These are phyloP conservation scores for Alternaria sp. DNA, from an alignment of 2,329 filamentous ascomycete genomes.

Conservation along the genomic window DNA sequence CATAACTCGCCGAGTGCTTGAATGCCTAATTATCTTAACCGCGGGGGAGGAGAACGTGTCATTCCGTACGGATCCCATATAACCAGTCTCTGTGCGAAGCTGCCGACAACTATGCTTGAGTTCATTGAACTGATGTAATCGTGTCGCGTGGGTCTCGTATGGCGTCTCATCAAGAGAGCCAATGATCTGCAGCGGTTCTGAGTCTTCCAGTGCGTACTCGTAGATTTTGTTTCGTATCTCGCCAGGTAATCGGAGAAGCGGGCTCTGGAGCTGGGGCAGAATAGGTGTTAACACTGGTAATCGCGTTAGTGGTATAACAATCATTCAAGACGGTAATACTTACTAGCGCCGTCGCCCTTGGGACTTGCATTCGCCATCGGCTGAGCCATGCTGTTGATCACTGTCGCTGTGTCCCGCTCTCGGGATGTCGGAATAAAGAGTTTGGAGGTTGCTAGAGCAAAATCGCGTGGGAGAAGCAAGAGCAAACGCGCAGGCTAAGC, in stretches of 20 bases:
- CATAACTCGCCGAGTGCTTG: background rate
- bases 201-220: background rate
- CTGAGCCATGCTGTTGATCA: background rate
- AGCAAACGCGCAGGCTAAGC: background rate
- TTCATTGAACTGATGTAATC: background rate
- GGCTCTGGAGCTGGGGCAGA: background rate
- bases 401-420: background rate
- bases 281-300: background rate
- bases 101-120: background rate
- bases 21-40: too few relatives aligned
- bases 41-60: too few relatives aligned
- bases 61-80: too few relatives aligned
- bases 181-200: background rate
- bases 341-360: background rate
- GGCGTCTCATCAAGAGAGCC: too few relatives aligned
- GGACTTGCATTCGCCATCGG: background rate
- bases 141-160: background rate
- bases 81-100: background rate
- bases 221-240: constrained; percentile 1
- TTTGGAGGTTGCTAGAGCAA: background rate
- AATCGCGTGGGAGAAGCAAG: background rate
- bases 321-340: too few relatives aligned
- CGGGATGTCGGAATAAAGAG: accelerated
- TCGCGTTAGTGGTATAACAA: background rate
- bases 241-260: background rate